phyloP scores from a whole-genome alignment of 78 protist genomes.

The Protostelium mycophagum region DNA sequence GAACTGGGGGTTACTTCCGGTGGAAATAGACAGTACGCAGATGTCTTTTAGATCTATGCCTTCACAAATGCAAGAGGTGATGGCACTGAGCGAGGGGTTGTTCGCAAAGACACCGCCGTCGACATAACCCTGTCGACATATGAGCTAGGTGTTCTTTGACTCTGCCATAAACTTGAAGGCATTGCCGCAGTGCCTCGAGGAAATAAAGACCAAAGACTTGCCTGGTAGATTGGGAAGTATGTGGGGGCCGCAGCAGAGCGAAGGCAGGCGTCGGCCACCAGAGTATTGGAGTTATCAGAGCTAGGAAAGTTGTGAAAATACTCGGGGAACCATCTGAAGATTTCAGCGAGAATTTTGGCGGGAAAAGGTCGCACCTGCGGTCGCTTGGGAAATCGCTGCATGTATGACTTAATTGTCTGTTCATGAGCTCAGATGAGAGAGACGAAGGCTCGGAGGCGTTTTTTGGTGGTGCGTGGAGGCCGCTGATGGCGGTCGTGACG shows the following conservation, averaged over 20 bases:
- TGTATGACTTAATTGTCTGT: background rate
- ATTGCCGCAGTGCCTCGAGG: no score
- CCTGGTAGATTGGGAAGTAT: conserved; percentile 34
- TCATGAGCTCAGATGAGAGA: no score
- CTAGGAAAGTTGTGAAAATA: conserved; percentile 40
- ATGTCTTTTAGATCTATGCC: conserved; percentile 19
- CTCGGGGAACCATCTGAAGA: conserved; percentile 58
- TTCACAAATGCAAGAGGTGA: conserved; percentile 26
- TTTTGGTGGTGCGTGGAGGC: background rate
- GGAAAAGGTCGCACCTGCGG: no score
- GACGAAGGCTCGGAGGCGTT: no score
- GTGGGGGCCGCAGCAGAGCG: conserved; percentile 56
- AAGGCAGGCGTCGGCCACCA: conserved; percentile 29
- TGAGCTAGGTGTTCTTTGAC: no score
- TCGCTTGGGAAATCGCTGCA: no score
- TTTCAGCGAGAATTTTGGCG: no score
- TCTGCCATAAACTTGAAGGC: no score
- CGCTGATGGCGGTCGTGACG: background rate
- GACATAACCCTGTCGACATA: conserved; percentile 25
- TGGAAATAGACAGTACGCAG: conserved; percentile 34
- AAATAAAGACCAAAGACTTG: background rate
- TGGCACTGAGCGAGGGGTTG: conserved; percentile 36
- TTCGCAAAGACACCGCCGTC: conserved; percentile 62
- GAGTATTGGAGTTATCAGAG: conserved; percentile 9
- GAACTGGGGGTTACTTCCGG: conserved; percentile 40